These are phyloP conservation scores for Macrocystidia cucumis DNA, from an alignment of 1,284 basidiomycete genomes.

Conservation along the genomic window DNA sequence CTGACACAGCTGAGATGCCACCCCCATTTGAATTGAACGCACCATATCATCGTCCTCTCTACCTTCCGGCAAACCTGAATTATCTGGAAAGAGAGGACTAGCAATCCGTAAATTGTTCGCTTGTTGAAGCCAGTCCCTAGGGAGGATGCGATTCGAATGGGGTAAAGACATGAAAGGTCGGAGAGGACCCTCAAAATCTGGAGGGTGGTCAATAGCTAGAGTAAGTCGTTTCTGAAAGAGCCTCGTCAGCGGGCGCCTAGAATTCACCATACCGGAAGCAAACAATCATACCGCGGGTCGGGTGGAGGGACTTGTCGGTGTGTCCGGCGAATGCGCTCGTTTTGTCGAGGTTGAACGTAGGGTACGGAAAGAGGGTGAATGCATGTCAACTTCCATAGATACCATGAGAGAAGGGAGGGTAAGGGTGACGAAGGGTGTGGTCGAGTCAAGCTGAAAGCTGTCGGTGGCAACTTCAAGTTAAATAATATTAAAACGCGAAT, in stretches of 20 bases:
- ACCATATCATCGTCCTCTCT: conserved; percentile 29
- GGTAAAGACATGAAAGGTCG: conserved; percentile 9
- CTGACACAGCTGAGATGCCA: conserved; percentile 1
- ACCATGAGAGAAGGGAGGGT: conserved; percentile 14
- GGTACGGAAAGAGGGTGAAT: conserved; percentile 30
- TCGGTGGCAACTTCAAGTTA: no score
- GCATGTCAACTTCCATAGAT: conserved; percentile 46
- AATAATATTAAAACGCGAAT: no score
- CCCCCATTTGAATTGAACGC: conserved; percentile 8
- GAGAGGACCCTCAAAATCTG: conserved; percentile 13
- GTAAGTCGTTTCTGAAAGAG: conserved; percentile 48
- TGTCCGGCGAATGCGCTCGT: conserved; percentile 48
- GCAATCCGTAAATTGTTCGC: conserved; percentile 51
- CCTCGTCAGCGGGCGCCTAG: conserved; percentile 6
- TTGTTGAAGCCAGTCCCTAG: conserved; percentile 57
- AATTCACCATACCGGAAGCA: conserved; percentile 1
- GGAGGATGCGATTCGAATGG: conserved; percentile 26
- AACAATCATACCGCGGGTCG: conserved; percentile 41
- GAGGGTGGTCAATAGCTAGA: conserved; percentile 20
- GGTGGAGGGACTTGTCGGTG: conserved; percentile 25
- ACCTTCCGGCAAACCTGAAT: conserved; percentile 7
- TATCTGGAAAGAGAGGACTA: conserved; percentile 32
- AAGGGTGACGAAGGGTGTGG: no score
- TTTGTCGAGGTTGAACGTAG: conserved; percentile 30
- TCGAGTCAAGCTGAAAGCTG: no score